Evolutionary conservation across 176 grass and related monocot genomes (phyloP).

Genomic region (Guadua angustifolia): DNA sequence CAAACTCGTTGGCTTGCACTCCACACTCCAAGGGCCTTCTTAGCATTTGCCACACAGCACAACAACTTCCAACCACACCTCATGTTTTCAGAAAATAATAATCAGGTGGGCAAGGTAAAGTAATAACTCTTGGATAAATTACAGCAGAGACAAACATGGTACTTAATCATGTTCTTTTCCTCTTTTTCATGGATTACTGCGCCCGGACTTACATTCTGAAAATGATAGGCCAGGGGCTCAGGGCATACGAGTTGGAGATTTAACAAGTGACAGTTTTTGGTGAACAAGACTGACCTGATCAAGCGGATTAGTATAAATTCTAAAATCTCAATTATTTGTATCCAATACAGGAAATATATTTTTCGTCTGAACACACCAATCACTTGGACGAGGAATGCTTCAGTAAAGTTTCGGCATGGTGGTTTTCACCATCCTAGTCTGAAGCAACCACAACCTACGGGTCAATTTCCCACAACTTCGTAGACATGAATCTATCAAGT

Average conservation of each 20-base stretch:
- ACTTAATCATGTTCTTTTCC: not conserved
- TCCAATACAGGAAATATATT: not conserved
- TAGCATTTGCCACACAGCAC: no score
- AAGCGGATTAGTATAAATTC: not conserved
- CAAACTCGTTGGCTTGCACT: no score
- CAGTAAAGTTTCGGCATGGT: not conserved
- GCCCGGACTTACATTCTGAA: not conserved
- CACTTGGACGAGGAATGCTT: not conserved
- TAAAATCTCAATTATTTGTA: not conserved
- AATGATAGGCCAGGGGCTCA: not conserved
- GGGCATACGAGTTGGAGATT: no score
- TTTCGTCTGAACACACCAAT: not conserved
- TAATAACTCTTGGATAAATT: constrained; percentile 10
- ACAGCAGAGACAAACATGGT: not conserved
- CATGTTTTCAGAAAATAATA: not conserved
- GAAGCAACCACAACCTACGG: not conserved
- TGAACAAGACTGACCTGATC: not conserved
- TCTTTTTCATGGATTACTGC: not conserved
- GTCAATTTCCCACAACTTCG: not conserved
- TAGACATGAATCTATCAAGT: not conserved
- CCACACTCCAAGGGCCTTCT: no score
- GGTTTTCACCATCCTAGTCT: not conserved
- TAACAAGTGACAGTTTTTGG: not conserved
- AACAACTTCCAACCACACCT: no score
- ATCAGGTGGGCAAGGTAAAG: not conserved